phyloP scores from a whole-genome alignment of 805 yeast genomes.

The Kregervanrija fluxuum region DNA sequence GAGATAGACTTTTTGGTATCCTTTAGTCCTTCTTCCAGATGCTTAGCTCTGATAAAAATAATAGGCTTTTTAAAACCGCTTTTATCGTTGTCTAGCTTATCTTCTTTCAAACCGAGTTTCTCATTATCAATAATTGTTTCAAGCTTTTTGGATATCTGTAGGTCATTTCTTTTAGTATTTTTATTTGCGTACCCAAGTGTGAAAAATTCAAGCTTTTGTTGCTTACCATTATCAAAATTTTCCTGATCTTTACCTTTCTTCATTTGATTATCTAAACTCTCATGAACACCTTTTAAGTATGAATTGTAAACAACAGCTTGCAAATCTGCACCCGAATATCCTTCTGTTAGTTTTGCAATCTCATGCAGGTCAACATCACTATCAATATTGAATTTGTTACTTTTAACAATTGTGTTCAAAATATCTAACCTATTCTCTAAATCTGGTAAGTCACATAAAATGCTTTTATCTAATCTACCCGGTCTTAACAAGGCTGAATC shows the following conservation, averaged over 20 bases:
- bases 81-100: slow-evolving; percentile 38
- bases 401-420: slow-evolving; percentile 46
- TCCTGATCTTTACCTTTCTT: slow-evolving; percentile 28
- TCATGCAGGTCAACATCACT: slow-evolving; percentile 43
- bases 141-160: slow-evolving; percentile 14
- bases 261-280: slow-evolving; percentile 38
- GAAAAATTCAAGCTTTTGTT: slow-evolving; percentile 16
- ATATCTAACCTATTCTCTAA: slow-evolving; percentile 68
- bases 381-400: slow-evolving; percentile 49
- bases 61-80: slow-evolving; percentile 16
- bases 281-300: slow-evolving; percentile 77
- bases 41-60: slow-evolving; percentile 43
- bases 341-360: slow-evolving; percentile 56
- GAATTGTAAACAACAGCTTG: slow-evolving; percentile 92
- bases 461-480: slow-evolving; percentile 89
- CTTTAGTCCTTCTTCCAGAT: slow-evolving; percentile 52
- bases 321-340: slow-evolving; percentile 91
- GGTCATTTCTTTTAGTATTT: slow-evolving; percentile 3
- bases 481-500: slow-evolving; percentile 94
- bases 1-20: slow-evolving; percentile 93
- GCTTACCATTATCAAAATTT: slow-evolving; percentile 1
- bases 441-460: slow-evolving; percentile 83
- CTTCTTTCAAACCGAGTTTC: slow-evolving; percentile 12
- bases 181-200: slow-evolving; percentile 3
- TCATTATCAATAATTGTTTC: slow-evolving; percentile 15